Conservation (phyloP, 208 protist genomes). For the Crithidia thermophila region DNA sequence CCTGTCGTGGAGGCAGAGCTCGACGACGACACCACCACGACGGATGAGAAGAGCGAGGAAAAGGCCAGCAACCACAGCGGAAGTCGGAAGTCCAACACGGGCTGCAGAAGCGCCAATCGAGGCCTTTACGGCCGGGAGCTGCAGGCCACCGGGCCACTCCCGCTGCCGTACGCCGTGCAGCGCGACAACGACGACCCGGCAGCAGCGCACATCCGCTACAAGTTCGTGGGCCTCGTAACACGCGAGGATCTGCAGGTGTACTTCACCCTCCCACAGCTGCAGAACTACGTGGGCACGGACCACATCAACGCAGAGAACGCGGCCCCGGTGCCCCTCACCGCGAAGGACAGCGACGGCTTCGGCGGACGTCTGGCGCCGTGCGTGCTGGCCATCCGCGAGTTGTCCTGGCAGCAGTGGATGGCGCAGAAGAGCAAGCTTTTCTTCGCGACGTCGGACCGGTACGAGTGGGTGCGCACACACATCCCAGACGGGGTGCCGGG, state of each 20-base stretch:
- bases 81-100: too few relatives aligned
- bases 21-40: not conserved
- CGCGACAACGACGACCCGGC: not conserved
- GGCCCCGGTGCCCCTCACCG: slow-evolving; percentile 26
- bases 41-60: not conserved
- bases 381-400: slow-evolving; percentile 47
- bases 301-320: too few relatives aligned
- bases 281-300: too few relatives aligned
- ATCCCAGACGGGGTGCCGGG: slow-evolving; percentile 12
- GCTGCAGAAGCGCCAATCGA: too few relatives aligned
- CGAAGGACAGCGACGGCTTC: slow-evolving; percentile 49
- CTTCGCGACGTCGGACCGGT: slow-evolving; percentile 40
- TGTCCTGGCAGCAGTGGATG: slow-evolving; percentile 83
- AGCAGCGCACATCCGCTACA: slow-evolving; percentile 38
- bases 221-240: slow-evolving; percentile 89
- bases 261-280: slow-evolving; percentile 65
- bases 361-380: slow-evolving; percentile 45
- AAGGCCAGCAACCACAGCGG: too few relatives aligned
- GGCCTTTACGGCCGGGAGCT: too few relatives aligned
- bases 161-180: too few relatives aligned
- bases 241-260: slow-evolving; percentile 86
- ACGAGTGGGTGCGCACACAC: slow-evolving; percentile 45
- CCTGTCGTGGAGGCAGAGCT: slow-evolving; percentile 71
- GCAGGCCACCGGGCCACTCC: too few relatives aligned
- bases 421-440: slow-evolving; percentile 77